Conservation (phyloP, 495 filamentous ascomycete species). For the Penicillium antarcticum region DNA sequence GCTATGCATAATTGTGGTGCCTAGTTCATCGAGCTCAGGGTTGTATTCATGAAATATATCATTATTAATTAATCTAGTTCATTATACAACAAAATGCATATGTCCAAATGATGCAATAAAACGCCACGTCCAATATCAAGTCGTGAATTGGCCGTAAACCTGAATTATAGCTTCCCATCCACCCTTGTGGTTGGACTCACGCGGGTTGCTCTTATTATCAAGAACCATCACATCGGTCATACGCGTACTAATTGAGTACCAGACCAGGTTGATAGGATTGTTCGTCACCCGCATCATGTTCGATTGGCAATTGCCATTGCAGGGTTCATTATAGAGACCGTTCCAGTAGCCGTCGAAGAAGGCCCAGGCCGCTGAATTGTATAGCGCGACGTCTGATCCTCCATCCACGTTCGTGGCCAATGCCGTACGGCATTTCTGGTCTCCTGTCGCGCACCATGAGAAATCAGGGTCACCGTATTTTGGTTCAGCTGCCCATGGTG, state of each 20-base stretch:
- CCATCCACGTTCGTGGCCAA: constrained; percentile 34
- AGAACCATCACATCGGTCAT: constrained; percentile 41
- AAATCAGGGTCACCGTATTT: constrained; percentile 44
- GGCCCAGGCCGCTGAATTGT: constrained; percentile 52
- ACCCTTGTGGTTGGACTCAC: constrained; percentile 43
- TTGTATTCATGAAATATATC: neutral
- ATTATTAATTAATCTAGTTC: constrained; percentile 6
- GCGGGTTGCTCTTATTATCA: constrained; percentile 27
- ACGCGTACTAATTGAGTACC: constrained; percentile 43
- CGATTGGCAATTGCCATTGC: constrained; percentile 37
- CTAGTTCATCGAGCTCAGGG: too few relatives aligned
- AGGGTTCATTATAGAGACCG: constrained; percentile 30
- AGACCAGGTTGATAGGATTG: constrained; percentile 30
- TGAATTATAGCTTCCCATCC: constrained; percentile 56
- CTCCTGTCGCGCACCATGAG: constrained; percentile 29
- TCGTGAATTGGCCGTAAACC: constrained; percentile 30
- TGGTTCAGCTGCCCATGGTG: constrained; percentile 36
- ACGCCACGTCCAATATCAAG: neutral
- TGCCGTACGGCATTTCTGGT: constrained; percentile 39
- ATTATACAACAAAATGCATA: constrained; percentile 7
- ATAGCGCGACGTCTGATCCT: constrained; percentile 49
- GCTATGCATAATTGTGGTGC: too few relatives aligned
- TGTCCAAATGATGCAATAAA: constrained; percentile 6
- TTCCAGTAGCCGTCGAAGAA: constrained; percentile 46
- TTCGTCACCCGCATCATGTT: constrained; percentile 41